Evolutionary conservation across 192 early-diverging fungal species (phyloP), one percentile per base, ranked within the genome.

Genomic region (Phycomyces blakesleeanus): DNA sequence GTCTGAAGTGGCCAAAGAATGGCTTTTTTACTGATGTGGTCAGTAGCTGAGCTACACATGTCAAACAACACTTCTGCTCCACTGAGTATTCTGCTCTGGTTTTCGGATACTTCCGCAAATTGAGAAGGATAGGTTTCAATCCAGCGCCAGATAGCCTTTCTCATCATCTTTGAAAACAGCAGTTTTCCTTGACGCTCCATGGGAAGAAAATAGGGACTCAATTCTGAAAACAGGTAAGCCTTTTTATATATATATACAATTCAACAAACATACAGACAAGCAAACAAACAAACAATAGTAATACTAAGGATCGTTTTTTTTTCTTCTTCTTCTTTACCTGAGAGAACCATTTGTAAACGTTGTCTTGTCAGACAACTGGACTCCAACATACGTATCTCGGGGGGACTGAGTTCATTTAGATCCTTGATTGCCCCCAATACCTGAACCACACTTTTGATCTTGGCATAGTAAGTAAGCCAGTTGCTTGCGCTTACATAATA

Each of bases 131-230:
- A 94, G 10, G 85, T 76, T 44, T 91, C 86, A 21, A 97, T 93
- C 85, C 92, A 97, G 74, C 87, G 88, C 93, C 93, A 96, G 59
- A 97, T 90, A 4, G 83, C 86, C 21, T 87, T 85, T 26, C 91
- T 81, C 55, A 95, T 81, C 85, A 40, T 88, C 85, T 26, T 91
- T 76, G 63, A 94, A 75, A 21, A 88, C 77, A 52, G 84, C 76
- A 3, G 85, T 63, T 93, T 91, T 3, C 86, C 88, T 11, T 77
- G 69, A 3, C 76, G 71, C 62, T 84, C 83, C 61, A 91, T 77
- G 42, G 78, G 72, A 40, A 80, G 51, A 57, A 76, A 83, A 7
- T 76, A 76, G 15, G 76, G 69, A 15, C 74, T 75, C n/a, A 83
- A 44, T 42, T 80, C 81, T 83, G 62, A n/a, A n/a, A n/a, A n/a